These are phyloP conservation scores for Ceratocystis diversiconidia DNA, from an alignment of 2,329 filamentous ascomycete species.

Conservation along the genomic window DNA sequence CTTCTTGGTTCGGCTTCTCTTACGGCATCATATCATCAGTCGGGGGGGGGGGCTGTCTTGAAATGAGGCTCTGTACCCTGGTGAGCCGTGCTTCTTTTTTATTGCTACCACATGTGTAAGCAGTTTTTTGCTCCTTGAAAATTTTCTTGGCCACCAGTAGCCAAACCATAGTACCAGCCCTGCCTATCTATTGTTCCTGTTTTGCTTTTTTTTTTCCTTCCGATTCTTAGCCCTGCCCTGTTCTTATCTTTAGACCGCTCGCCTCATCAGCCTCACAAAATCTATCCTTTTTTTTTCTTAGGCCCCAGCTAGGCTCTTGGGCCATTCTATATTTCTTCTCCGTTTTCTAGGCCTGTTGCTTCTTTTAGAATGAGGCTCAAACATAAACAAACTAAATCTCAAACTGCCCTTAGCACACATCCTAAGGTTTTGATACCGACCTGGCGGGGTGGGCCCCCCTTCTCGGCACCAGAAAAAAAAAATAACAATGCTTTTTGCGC, in stretches of 20 bases:
- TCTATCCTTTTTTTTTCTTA: neutral
- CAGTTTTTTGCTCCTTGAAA: constrained; percentile 2
- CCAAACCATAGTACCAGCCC: neutral
- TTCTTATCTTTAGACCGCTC: neutral
- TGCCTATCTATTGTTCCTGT: neutral
- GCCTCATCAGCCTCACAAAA: neutral
- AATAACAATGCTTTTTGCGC: neutral
- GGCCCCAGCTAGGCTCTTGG: neutral
- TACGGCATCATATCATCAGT: neutral
- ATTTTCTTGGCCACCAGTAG: neutral
- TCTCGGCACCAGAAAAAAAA: neutral
- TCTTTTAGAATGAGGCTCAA: constrained; percentile 7
- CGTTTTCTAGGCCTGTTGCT: neutral
- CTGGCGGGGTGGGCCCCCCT: neutral
- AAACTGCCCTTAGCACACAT: neutral
- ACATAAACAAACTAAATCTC: constrained; percentile 6
- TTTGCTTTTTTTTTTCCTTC: neutral
- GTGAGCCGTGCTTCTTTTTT: neutral
- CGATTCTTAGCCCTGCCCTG: neutral
- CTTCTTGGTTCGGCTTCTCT: neutral
- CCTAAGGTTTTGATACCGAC: neutral
- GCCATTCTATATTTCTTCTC: neutral
- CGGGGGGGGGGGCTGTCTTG: neutral
- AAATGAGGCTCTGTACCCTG: neutral
- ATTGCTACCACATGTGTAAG: neutral